These are phyloP conservation scores for Aphanomyces cochlioides DNA, from an alignment of 352 stramenopile genomes.

Conservation along the genomic window DNA sequence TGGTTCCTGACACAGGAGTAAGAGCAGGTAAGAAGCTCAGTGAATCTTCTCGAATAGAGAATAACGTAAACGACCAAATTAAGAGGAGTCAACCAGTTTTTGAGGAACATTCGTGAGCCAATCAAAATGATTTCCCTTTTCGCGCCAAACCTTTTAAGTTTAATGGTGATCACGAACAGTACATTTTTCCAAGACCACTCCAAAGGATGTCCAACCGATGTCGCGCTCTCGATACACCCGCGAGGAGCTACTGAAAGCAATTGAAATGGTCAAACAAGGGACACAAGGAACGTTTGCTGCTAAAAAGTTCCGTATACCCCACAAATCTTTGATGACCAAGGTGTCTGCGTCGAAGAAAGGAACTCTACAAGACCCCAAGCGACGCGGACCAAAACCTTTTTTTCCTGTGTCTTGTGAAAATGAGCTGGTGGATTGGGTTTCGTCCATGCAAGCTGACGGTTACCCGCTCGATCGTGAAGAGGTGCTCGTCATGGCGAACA, in stretches of 20 bases:
- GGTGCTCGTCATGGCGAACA: not conserved
- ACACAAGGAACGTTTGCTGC: not conserved
- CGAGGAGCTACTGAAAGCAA: not conserved
- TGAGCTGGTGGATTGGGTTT: not conserved
- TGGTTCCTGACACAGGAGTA: too few species aligned
- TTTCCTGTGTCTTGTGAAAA: not conserved
- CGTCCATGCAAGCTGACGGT: constrained; percentile 6
- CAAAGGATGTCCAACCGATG: not conserved
- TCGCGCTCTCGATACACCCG: not conserved
- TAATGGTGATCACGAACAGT: not conserved
- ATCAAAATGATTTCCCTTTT: not conserved
- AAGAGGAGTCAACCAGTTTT: not conserved
- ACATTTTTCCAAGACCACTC: not conserved
- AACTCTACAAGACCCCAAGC: not conserved
- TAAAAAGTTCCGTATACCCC: not conserved
- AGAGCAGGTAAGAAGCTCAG: too few species aligned
- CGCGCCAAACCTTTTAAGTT: not conserved
- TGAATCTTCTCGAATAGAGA: too few species aligned
- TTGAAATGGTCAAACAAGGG: not conserved
- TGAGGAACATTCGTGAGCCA: not conserved
- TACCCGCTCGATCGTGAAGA: not conserved
- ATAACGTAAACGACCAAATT: not conserved
- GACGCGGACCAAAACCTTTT: not conserved
- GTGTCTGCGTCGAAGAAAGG: not conserved
- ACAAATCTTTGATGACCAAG: not conserved